phyloP scores from a whole-genome alignment of 75 land plant genomes.

The Gnetum montanum region DNA sequence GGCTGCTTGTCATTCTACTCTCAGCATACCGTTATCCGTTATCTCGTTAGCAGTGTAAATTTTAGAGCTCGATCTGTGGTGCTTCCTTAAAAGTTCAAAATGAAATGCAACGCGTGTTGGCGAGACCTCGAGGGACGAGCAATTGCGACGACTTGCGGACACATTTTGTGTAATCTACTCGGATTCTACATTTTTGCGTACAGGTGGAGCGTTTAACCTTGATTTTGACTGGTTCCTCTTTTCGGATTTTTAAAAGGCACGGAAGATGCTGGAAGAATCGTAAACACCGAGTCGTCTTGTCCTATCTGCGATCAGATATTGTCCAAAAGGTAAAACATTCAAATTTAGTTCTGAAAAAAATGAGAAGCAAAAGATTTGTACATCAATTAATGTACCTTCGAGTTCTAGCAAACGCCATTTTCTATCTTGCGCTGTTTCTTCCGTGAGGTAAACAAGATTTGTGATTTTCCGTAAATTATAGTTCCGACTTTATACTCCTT shows the following conservation, averaged over 20 bases:
- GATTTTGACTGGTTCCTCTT: not conserved
- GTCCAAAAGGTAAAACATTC: conserved; percentile 68
- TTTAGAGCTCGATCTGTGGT: not conserved
- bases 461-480: too few relatives aligned
- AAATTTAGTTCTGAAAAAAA: not conserved
- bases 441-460: too few relatives aligned
- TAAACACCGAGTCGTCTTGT: conserved; percentile 79
- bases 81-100: conserved; percentile 11
- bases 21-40: too few relatives aligned
- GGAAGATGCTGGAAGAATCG: conserved; percentile 85
- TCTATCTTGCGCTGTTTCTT: too few relatives aligned
- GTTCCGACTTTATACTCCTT: too few relatives aligned
- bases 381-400: too few relatives aligned
- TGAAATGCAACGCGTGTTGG: conserved; percentile 99
- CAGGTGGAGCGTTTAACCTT: conserved; percentile 3
- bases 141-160: conserved; percentile 89
- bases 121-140: conserved; percentile 86
- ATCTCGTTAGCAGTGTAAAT: too few relatives aligned
- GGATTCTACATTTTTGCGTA: not conserved
- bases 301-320: conserved; percentile 95
- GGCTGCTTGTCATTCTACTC: too few relatives aligned
- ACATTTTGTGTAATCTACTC: conserved; percentile 75
- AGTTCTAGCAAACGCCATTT: too few relatives aligned
- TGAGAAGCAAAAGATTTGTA: too few relatives aligned
- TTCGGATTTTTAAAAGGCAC: conserved; percentile 30